phyloP scores from a whole-genome alignment of 2,329 filamentous ascomycete species.

The Ceratocystis cubensis region DNA sequence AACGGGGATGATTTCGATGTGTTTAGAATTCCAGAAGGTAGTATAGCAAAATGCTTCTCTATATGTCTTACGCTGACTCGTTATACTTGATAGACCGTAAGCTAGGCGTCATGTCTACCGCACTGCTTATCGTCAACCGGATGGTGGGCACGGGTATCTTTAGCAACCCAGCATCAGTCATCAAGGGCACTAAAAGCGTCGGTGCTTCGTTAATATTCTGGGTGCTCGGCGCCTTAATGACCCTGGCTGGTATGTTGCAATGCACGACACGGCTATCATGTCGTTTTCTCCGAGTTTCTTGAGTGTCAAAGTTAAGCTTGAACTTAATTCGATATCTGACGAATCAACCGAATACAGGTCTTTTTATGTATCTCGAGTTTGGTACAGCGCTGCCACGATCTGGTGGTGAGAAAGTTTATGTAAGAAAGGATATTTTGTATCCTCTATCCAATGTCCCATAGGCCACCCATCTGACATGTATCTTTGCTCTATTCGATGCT shows the following conservation, averaged over 20 bases:
- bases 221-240: constrained; percentile 22
- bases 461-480: not conserved
- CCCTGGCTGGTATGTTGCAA: constrained; percentile 12
- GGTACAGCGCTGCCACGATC: constrained; percentile 49
- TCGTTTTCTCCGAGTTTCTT: no score
- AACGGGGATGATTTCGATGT: constrained; percentile 9
- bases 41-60: not conserved
- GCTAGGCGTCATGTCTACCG: constrained; percentile 30
- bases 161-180: constrained; percentile 42
- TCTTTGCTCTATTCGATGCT: not conserved
- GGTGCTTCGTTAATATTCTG: constrained; percentile 27
- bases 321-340: no score
- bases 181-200: constrained; percentile 40
- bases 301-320: no score
- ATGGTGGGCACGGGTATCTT: constrained; percentile 49
- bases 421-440: not conserved
- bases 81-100: constrained; percentile 10
- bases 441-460: not conserved
- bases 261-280: no score
- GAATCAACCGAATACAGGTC: constrained; percentile 33
- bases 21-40: constrained; percentile 19
- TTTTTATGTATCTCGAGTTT: constrained; percentile 52
- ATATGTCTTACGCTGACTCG: not conserved
- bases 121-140: constrained; percentile 45
- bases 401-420: constrained; percentile 53